Percentiles rank a stretch among this genome's conserved stretches.
These are phyloP conservation scores for Rhododendron griersonianum DNA, from an alignment of 148 eudicot species.

Conservation along the genomic window DNA sequence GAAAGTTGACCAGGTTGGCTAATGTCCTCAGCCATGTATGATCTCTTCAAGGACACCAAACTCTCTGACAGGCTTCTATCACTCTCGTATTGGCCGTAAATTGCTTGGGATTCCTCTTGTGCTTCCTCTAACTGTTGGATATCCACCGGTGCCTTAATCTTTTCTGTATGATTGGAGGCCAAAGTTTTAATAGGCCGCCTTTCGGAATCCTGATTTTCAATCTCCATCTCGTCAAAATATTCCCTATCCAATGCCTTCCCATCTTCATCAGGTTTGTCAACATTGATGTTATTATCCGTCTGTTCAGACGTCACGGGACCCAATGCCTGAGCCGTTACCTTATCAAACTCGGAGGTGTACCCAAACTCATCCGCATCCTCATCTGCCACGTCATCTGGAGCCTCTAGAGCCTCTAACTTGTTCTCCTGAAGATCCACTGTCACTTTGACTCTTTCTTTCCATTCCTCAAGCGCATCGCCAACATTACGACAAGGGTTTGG, in stretches of 20 bases:
- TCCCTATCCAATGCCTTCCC: slow-evolving; percentile 21
- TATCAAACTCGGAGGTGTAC: slow-evolving; percentile 66
- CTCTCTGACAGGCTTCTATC: slow-evolving; percentile 37
- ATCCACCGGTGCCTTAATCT: slow-evolving; percentile 29
- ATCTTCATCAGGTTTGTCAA: slow-evolving; percentile 50
- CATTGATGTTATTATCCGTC: slow-evolving; percentile 40
- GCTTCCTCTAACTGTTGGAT: slow-evolving; percentile 23
- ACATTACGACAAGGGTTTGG: slow-evolving; percentile 77
- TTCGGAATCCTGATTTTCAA: slow-evolving; percentile 35
- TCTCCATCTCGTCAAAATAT: slow-evolving; percentile 35
- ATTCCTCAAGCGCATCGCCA: slow-evolving; percentile 88
- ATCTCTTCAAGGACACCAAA: slow-evolving; percentile 54
- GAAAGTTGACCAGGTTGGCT: slow-evolving; percentile 27
- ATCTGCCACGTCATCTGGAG: slow-evolving; percentile 53
- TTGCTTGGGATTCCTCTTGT: slow-evolving; percentile 31
- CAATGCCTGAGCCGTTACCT: slow-evolving; percentile 79
- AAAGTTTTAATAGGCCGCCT: slow-evolving; percentile 22
- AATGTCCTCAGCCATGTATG: slow-evolving; percentile 37
- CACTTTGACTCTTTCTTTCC: slow-evolving; percentile 93
- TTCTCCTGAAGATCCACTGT: slow-evolving; percentile 54
- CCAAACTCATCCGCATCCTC: slow-evolving; percentile 71
- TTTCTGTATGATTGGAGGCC: slow-evolving; percentile 25
- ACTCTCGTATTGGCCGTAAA: slow-evolving; percentile 12
- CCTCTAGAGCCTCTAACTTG: slow-evolving; percentile 27
- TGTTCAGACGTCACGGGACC: slow-evolving; percentile 89